Evolutionary conservation across 2,329 filamentous ascomycete genomes (phyloP).

Genomic region (Fusarium nisikadoi): DNA sequence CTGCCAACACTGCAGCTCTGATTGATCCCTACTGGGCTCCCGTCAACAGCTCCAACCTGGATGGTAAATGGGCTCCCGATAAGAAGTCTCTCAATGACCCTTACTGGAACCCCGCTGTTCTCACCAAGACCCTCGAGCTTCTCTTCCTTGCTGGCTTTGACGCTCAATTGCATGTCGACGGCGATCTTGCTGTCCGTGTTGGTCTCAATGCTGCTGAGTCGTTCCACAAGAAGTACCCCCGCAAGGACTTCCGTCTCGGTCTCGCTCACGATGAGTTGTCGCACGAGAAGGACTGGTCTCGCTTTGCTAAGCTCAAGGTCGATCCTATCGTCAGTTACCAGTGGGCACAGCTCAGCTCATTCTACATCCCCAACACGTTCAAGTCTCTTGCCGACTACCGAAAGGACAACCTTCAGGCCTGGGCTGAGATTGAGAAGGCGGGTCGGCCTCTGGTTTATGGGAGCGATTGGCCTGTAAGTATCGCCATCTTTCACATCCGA

Average conservation of each 20-base stretch:
- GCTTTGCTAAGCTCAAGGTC: conserved; percentile 41
- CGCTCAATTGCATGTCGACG: conserved; percentile 41
- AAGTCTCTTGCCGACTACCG: conserved; percentile 38
- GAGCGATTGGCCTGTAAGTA: conserved; percentile 45
- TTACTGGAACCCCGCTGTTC: conserved; percentile 41
- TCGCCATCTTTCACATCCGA: accelerated
- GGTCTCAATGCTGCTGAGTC: conserved; percentile 40
- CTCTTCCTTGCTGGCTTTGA: conserved; percentile 38
- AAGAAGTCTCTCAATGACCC: conserved; percentile 40
- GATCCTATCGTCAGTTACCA: conserved; percentile 44
- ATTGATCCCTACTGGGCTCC: conserved; percentile 43
- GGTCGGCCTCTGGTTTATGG: conserved; percentile 39
- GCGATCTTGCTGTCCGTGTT: conserved; percentile 40
- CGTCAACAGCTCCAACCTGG: conserved; percentile 25
- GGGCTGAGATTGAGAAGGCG: conserved; percentile 28
- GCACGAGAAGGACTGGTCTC: conserved; percentile 37
- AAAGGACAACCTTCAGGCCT: conserved; percentile 44
- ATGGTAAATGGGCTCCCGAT: conserved; percentile 35
- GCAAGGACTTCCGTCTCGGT: conserved; percentile 36
- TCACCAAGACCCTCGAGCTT: conserved; percentile 38
- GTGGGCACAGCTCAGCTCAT: conserved; percentile 44
- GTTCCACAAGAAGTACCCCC: conserved; percentile 34
- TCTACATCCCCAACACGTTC: conserved; percentile 40
- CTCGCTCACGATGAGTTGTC: conserved; percentile 44
- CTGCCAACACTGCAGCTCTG: conserved; percentile 43